Base-by-base conservation (phyloP, 768 basidiomycete genomes). In the Termitomyces sp. region DNA sequence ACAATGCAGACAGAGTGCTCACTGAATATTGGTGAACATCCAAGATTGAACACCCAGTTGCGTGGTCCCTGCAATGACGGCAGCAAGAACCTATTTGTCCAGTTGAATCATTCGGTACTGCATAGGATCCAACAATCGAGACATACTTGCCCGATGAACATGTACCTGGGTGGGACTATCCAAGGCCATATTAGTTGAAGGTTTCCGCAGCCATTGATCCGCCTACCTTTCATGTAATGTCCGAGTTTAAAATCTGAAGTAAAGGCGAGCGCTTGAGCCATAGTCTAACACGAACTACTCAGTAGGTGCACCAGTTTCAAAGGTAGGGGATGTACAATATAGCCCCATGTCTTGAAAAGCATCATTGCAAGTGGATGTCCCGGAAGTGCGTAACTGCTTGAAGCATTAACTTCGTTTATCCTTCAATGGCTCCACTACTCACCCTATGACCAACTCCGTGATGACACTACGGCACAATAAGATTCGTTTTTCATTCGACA, bases 291-390 rank as follows among this genome's bases (percentile, higher is more conserved):
- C 13, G 28, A 50, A 24, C 22, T 32, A 7, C 18, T 53, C 33
- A 57, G 16, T 16, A 11, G 4, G 15, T 54, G n/a, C n/a, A 9
- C 39, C 33, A 18, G 8, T 28, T 33, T 9, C 15, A 50, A 36
- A 40, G 69, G 69, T 56, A 59, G 55, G 42, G 15, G 36, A 28
- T 48, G 7, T 56, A 68, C 62, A 39, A 84, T 84, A 67, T 84
- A 86, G 2, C 81, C 82, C 80, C 78, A 83, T 18, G 77, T 89
- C 81, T 91, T 92, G 82, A 92, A 91, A 76, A 92, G 76, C 91
- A 92, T 91, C 80, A 86, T 90, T 0, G 92, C 91, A 58, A 92
- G 70, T 8, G 91, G 89, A 15, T 83, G 83, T 4, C 92, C 91
- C 18, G 91, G 92, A 49, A 91, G 79, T 28, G 81, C 84, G 65